A percentile compares a stretch with the other conserved stretches of the same genome.
Evolutionary conservation across 75 land plant genomes (phyloP).

Genomic region (Ceratopteris richardii): DNA sequence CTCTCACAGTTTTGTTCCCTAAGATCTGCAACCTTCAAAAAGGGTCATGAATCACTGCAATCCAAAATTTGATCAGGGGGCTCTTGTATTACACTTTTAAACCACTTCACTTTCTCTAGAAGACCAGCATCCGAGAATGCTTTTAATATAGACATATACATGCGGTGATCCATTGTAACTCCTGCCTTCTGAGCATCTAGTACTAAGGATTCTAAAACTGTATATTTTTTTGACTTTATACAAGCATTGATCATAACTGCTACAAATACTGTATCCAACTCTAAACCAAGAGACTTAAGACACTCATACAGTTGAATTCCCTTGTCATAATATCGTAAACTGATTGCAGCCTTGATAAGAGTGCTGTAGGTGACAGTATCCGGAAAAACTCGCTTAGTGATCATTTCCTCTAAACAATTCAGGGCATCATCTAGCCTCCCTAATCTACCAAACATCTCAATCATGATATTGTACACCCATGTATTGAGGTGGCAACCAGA

Average conservation of each 20-base stretch:
- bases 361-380: slow-evolving; percentile 69
- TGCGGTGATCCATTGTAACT: slow-evolving; percentile 44
- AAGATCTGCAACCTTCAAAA: too few relatives aligned
- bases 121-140: slow-evolving; percentile 60
- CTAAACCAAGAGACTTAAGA: slow-evolving; percentile 34
- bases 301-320: slow-evolving; percentile 37
- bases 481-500: slow-evolving; percentile 49
- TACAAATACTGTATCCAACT: slow-evolving; percentile 45
- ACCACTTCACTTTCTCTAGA: slow-evolving; percentile 29
- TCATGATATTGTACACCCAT: slow-evolving; percentile 60
- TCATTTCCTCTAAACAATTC: slow-evolving; percentile 59
- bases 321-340: slow-evolving; percentile 37
- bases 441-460: slow-evolving; percentile 59
- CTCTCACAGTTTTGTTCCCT: too few relatives aligned
- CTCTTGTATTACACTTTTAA: slow-evolving; percentile 7
- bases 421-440: slow-evolving; percentile 49
- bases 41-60: too few relatives aligned
- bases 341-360: slow-evolving; percentile 47
- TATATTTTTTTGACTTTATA: slow-evolving; percentile 33
- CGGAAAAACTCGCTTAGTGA: slow-evolving; percentile 30
- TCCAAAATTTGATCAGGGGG: too few relatives aligned
- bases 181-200: slow-evolving; percentile 47
- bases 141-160: slow-evolving; percentile 47
- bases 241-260: slow-evolving; percentile 66
- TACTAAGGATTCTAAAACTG: slow-evolving; percentile 45